Percentiles rank a stretch among this genome's conserved stretches.
Conservation (phyloP, 2,329 filamentous ascomycete species). For the Neonectria coccinea region DNA sequence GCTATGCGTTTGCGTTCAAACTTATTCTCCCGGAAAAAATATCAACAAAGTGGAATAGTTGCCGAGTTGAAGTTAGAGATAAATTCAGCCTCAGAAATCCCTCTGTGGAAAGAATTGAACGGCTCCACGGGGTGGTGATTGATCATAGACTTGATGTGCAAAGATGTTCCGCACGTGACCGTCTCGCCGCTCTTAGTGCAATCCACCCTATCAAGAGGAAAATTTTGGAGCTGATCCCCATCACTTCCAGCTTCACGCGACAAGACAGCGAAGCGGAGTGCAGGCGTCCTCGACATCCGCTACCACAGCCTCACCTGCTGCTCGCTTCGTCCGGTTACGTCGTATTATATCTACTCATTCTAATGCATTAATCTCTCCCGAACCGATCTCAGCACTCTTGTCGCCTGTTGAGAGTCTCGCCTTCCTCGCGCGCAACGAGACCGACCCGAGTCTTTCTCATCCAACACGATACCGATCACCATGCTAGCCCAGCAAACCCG, state of each 20-base stretch:
- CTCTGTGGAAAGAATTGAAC: background rate
- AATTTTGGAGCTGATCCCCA: slow-evolving; percentile 45
- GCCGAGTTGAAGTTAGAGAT: background rate
- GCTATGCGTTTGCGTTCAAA: background rate
- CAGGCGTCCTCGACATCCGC: slow-evolving; percentile 34
- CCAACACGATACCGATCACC: slow-evolving; percentile 25
- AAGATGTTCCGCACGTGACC: slow-evolving; percentile 30
- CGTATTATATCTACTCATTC: slow-evolving; percentile 16
- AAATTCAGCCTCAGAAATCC: background rate
- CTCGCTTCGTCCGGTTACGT: slow-evolving; percentile 14
- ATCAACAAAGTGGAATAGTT: no score
- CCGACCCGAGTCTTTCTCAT: slow-evolving; percentile 16
- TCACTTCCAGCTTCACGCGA: slow-evolving; percentile 40
- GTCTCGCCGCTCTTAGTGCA: slow-evolving; percentile 4
- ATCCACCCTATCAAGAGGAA: slow-evolving; percentile 38
- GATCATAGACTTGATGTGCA: background rate
- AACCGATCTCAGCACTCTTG: slow-evolving; percentile 29
- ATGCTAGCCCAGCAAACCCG: slow-evolving; percentile 54
- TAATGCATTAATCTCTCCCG: slow-evolving; percentile 43
- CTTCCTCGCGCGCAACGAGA: slow-evolving; percentile 13
- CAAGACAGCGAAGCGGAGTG: slow-evolving; percentile 35
- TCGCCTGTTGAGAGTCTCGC: slow-evolving; percentile 31
- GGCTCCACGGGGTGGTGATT: background rate
- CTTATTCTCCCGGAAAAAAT: no score
- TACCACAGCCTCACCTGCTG: slow-evolving; percentile 18